Conservation (phyloP, 192 early-diverging fungal genomes). For the Backusella tarrabulga region DNA sequence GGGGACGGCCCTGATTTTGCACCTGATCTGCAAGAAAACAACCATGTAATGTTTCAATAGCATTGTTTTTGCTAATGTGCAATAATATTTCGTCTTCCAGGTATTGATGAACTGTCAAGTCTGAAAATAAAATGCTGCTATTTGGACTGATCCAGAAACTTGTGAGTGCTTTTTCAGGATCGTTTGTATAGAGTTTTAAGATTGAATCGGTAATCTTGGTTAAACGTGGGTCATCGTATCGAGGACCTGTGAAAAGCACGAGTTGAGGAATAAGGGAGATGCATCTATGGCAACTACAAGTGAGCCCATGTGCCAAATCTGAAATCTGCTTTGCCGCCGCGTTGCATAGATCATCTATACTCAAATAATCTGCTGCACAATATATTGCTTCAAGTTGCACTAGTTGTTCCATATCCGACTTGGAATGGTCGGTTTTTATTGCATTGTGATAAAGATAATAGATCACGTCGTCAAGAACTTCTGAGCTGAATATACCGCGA, state of each 20-base stretch:
- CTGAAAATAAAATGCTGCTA: background rate
- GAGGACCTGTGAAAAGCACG: slow-evolving; percentile 4
- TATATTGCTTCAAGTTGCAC: slow-evolving; percentile 9
- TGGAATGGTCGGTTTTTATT: background rate
- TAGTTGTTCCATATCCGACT: background rate
- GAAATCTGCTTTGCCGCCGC: slow-evolving; percentile 2
- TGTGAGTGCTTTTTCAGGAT: slow-evolving; percentile 28
- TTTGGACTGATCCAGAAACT: slow-evolving; percentile 20
- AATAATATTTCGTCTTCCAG: background rate
- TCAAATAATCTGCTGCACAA: slow-evolving; percentile 28
- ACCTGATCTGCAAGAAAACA: slow-evolving; percentile 25
- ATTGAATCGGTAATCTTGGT: background rate
- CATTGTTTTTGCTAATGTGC: slow-evolving; percentile 20
- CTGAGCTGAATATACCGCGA: slow-evolving; percentile 17
- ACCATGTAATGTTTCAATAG: slow-evolving; percentile 27
- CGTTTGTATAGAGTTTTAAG: slow-evolving; percentile 18
- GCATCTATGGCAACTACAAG: slow-evolving; percentile 18
- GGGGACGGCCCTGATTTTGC: slow-evolving; percentile 14
- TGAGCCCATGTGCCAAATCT: slow-evolving; percentile 12
- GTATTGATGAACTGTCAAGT: slow-evolving; percentile 10
- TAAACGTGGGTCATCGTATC: background rate
- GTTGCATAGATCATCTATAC: slow-evolving; percentile 19
- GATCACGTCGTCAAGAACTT: slow-evolving; percentile 11
- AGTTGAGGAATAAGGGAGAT: slow-evolving; percentile 10
- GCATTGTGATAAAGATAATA: slow-evolving; percentile 18